These are phyloP conservation scores for Barbarea vulgaris DNA, from an alignment of 345 rosid genomes.

Conservation along the genomic window DNA sequence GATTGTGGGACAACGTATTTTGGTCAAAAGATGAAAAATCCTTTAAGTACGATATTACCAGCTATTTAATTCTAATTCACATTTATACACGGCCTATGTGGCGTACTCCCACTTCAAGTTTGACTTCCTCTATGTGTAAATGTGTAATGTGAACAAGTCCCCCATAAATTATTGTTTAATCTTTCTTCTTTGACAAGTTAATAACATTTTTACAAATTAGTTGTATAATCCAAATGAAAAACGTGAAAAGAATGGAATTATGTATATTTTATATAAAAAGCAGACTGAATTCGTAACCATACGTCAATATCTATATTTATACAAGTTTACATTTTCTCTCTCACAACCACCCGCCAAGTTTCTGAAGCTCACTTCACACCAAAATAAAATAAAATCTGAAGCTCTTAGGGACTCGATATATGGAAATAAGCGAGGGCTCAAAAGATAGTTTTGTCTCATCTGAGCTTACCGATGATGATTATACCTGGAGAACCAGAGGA, in stretches of 20 bases:
- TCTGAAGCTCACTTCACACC: not conserved
- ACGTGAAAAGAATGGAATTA: slow-evolving; percentile 17
- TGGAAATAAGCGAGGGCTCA: slow-evolving; percentile 46
- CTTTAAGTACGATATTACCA: too few species aligned
- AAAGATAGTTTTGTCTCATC: not conserved
- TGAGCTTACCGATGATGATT: not conserved
- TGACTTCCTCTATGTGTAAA: slow-evolving; percentile 22
- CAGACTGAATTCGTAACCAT: slow-evolving; percentile 21
- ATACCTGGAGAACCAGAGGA: not conserved
- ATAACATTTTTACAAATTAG: not conserved
- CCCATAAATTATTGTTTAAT: not conserved
- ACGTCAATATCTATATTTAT: slow-evolving; percentile 19
- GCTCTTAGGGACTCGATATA: slow-evolving; percentile 47
- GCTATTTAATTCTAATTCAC: not conserved
- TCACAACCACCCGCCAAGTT: not conserved
- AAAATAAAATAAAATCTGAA: not conserved
- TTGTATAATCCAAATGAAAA: slow-evolving; percentile 16
- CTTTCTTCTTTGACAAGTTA: slow-evolving; percentile 1
- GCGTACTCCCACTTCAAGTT: not conserved
- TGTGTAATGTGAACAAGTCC: slow-evolving; percentile 16
- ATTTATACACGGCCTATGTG: too few species aligned
- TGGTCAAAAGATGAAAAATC: too few species aligned
- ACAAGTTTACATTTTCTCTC: not conserved
- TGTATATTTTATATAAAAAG: not conserved
- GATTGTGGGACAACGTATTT: too few species aligned